A percentile compares a stretch with the other conserved stretches of the same genome.
Evolutionary conservation across 306 rosid genomes (phyloP).

Genomic region (Erythrophleum fordii): DNA sequence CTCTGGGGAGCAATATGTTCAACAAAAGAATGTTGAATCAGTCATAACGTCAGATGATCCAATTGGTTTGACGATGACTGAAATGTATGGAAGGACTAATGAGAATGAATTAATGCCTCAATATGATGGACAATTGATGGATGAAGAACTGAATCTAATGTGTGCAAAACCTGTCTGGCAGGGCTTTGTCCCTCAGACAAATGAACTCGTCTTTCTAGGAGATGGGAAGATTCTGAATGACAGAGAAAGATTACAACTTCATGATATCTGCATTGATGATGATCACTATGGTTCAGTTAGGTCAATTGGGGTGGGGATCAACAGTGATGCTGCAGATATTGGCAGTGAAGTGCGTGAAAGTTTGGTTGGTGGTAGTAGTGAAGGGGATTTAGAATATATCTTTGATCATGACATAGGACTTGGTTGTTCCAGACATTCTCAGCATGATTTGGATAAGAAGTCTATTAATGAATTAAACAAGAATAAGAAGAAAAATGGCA

Average conservation of each 20-base stretch:
- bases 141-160: conserved; percentile 85
- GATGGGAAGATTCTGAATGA: conserved; percentile 70
- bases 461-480: conserved; percentile 52
- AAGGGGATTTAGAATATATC: conserved; percentile 81
- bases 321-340: conserved; percentile 86
- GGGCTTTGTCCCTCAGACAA: conserved; percentile 88
- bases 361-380: conserved; percentile 83
- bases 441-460: conserved; percentile 56
- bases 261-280: conserved; percentile 77
- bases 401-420: conserved; percentile 66
- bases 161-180: conserved; percentile 93
- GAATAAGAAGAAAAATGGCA: conserved; percentile 59
- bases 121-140: conserved; percentile 92
- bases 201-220: conserved; percentile 77
- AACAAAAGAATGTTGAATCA: conserved; percentile 71
- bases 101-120: conserved; percentile 76
- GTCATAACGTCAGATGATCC: conserved; percentile 71
- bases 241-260: conserved; percentile 62
- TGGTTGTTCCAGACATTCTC: conserved; percentile 59
- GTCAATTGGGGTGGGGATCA: conserved; percentile 98
- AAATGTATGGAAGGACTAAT: conserved; percentile 70
- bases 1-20: conserved; percentile 89
- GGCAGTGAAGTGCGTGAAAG: conserved; percentile 93
- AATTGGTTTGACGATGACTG: conserved; percentile 68
- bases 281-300: conserved; percentile 90